Base-by-base conservation (phyloP, 805 yeast genomes). In the Ogataea trehaloabstinens region DNA sequence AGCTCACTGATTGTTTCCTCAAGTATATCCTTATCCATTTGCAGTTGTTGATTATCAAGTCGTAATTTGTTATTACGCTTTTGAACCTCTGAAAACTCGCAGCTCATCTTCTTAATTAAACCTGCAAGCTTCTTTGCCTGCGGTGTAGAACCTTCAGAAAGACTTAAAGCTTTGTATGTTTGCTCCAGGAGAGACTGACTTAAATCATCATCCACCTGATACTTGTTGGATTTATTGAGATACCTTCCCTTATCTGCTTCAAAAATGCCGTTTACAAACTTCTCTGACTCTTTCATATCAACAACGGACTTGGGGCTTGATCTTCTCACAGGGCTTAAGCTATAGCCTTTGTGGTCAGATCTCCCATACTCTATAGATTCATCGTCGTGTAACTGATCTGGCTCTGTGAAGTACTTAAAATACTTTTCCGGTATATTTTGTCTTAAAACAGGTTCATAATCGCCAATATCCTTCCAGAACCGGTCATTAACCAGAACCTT, bases 351-450 rank as follows among this genome's bases (percentile, higher is more conserved):
- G 29, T 46, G 30, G 20, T 40, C 12, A n/a, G 52, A 48, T 27
- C 64, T 48, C 3, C 61, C 63, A 17, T 54, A 11, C 36, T 60
- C 64, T 31, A 58, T 51, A 4, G 56, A 53, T 30, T 43, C 49
- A 29, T 42, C 51, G 19, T 24, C 30, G 19, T 27, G 10, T 19
- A 10, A 5, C 12, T 13, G 12, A 33, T 22, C 24, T 13, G 48
- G 43, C 6, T 37, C 33, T 3, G 25, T 20, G 34, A 61, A 61
- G 35, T 57, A 60, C 24, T 41, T 43, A 7, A 28, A 33, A 34
- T 59, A 58, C 36, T 55, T 52, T 1, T 32, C 38, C 6, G 66
- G 66, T 20, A 61, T 42, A 31, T 60, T 45, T 34, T 50, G 47
- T 33, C 64, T 40, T 20, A 61, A 38, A 5, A 61, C 31, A 1